phyloP scores from a whole-genome alignment of 495 filamentous ascomycete genomes.

The Talaromyces liani region DNA sequence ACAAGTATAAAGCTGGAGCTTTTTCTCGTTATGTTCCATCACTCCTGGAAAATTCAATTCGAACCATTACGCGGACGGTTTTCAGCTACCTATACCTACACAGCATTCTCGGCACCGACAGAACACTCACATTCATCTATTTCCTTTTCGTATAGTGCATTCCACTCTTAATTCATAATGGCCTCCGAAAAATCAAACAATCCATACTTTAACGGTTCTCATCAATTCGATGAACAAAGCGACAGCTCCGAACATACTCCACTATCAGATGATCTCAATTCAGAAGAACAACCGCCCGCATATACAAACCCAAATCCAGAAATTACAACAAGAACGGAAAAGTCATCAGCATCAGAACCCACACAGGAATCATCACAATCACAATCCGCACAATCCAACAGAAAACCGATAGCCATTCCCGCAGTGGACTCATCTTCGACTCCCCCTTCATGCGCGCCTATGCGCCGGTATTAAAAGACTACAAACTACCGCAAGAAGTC shows the following conservation, averaged over 20 bases:
- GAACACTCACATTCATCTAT: background rate
- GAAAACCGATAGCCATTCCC: slow-evolving; percentile 23
- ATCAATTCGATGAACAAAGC: background rate
- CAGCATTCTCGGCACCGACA: background rate
- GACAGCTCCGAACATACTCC: background rate
- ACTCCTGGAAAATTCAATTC: background rate
- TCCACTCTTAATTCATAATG: background rate
- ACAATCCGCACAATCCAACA: background rate
- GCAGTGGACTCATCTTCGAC: slow-evolving; percentile 13
- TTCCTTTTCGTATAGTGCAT: background rate
- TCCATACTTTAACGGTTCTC: background rate
- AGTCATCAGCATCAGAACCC: background rate
- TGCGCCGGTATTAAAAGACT: slow-evolving; percentile 14
- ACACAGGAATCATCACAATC: background rate
- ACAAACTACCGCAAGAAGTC: slow-evolving; percentile 19
- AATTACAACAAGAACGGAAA: background rate
- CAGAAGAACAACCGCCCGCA: background rate
- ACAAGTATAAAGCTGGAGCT: background rate
- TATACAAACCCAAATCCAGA: background rate
- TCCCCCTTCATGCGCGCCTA: slow-evolving; percentile 25
- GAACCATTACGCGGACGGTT: no score
- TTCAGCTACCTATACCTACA: background rate
- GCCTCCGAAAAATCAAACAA: background rate
- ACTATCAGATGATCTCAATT: background rate
- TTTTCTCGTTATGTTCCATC: background rate